Conservation (phyloP, 2,329 filamentous ascomycete genomes). For the Xylaria multiplex region DNA sequence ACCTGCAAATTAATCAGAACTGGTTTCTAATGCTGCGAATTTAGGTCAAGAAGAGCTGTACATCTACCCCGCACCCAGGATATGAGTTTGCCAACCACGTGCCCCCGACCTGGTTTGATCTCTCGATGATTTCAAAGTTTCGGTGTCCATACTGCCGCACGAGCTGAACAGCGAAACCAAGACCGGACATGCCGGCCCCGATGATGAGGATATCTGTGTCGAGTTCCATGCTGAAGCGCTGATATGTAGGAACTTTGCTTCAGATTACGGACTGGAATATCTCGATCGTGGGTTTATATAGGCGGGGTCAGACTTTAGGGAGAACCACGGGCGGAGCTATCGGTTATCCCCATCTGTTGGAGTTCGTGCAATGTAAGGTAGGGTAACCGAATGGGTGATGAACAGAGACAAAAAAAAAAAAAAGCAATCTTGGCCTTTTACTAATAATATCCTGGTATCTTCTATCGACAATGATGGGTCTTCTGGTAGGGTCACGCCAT, state of each 20-base stretch:
- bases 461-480: neutral
- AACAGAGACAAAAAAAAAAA: neutral
- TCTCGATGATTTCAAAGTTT: conserved; percentile 33
- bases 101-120: conserved; percentile 19
- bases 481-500: neutral
- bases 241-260: neutral
- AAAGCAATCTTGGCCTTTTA: neutral
- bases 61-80: conserved; percentile 34
- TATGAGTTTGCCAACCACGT: conserved; percentile 32
- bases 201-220: conserved; percentile 34
- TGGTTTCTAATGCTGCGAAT: neutral
- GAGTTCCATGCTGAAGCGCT: conserved; percentile 17
- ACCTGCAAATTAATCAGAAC: conserved; percentile 17
- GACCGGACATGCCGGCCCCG: conserved; percentile 34
- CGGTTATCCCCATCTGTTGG: too few species aligned
- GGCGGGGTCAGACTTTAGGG: neutral
- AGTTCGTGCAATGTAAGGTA: neutral
- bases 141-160: conserved; percentile 27
- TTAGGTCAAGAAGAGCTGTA: conserved; percentile 1
- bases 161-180: conserved; percentile 31
- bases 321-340: neutral
- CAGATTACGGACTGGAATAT: neutral
- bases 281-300: neutral
- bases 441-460: too few species aligned
- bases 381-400: neutral